phyloP scores from a whole-genome alignment of 495 filamentous ascomycete genomes.

The Penicillium bialowiezense region DNA sequence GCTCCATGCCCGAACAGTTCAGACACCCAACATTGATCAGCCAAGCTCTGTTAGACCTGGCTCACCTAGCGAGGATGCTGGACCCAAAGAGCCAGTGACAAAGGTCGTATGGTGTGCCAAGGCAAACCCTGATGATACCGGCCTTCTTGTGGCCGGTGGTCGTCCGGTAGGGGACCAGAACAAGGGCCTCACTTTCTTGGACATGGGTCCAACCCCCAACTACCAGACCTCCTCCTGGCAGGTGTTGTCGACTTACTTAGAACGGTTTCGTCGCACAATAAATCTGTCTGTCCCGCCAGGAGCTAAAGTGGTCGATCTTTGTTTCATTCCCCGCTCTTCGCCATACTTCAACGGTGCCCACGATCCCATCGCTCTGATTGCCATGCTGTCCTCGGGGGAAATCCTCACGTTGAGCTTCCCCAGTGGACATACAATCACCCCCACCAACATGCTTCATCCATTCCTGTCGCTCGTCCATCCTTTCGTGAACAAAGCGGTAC shows the following conservation, averaged over 20 bases:
- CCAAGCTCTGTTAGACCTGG: slow-evolving; percentile 46
- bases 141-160: slow-evolving; percentile 82
- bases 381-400: slow-evolving; percentile 80
- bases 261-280: slow-evolving; percentile 61
- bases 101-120: slow-evolving; percentile 89
- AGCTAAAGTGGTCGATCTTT: slow-evolving; percentile 77
- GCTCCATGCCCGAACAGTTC: slow-evolving; percentile 76
- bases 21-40: slow-evolving; percentile 66
- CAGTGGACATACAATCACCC: slow-evolving; percentile 81
- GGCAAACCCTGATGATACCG: slow-evolving; percentile 88
- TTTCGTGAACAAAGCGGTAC: slow-evolving; percentile 66
- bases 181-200: slow-evolving; percentile 81
- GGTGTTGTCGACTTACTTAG: slow-evolving; percentile 70
- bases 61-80: slow-evolving; percentile 40
- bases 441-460: slow-evolving; percentile 86
- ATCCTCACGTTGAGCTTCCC: slow-evolving; percentile 86
- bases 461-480: slow-evolving; percentile 84
- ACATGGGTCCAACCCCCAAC: slow-evolving; percentile 82
- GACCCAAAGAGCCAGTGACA: slow-evolving; percentile 67
- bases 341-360: slow-evolving; percentile 85
- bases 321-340: slow-evolving; percentile 72
- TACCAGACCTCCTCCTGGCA: slow-evolving; percentile 92
- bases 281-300: slow-evolving; percentile 77
- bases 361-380: slow-evolving; percentile 83
- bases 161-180: slow-evolving; percentile 56